These are phyloP conservation scores for Talaromyces marneffei DNA, from an alignment of 2,329 filamentous ascomycete genomes.

Conservation along the genomic window DNA sequence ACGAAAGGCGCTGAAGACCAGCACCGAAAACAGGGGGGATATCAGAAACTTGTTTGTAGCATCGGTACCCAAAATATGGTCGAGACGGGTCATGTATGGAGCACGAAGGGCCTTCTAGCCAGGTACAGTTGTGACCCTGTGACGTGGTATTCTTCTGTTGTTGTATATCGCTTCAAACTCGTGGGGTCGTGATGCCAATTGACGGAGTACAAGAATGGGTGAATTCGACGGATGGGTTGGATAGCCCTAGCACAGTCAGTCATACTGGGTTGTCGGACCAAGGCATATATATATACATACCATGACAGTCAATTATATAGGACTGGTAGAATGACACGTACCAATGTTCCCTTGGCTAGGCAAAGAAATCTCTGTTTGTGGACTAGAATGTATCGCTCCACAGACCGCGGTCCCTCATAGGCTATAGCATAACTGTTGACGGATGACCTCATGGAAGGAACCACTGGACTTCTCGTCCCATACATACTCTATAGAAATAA, in stretches of 20 bases:
- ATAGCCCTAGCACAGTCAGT: neutral
- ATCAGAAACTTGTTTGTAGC: neutral
- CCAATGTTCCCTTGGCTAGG: neutral
- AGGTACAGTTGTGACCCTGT: neutral
- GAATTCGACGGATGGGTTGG: neutral
- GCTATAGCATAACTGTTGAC: neutral
- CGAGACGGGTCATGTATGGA: neutral
- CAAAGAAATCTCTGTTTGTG: neutral
- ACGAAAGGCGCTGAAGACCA: neutral
- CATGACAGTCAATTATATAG: too few relatives aligned
- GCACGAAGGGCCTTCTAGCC: too few relatives aligned
- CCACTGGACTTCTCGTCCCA: neutral
- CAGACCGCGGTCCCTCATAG: neutral
- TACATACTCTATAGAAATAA: too few relatives aligned
- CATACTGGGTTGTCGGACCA: neutral
- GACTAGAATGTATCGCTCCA: neutral
- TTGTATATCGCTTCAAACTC: too few relatives aligned
- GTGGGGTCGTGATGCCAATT: constrained; percentile 1
- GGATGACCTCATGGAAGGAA: neutral
- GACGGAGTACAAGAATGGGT: neutral
- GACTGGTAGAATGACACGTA: neutral
- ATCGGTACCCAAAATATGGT: neutral
- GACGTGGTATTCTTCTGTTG: neutral
- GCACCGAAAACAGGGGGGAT: neutral
- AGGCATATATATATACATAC: too few relatives aligned